Evolutionary conservation across 2,329 filamentous ascomycete species (phyloP).

Genomic region (Curvularia lunata): DNA sequence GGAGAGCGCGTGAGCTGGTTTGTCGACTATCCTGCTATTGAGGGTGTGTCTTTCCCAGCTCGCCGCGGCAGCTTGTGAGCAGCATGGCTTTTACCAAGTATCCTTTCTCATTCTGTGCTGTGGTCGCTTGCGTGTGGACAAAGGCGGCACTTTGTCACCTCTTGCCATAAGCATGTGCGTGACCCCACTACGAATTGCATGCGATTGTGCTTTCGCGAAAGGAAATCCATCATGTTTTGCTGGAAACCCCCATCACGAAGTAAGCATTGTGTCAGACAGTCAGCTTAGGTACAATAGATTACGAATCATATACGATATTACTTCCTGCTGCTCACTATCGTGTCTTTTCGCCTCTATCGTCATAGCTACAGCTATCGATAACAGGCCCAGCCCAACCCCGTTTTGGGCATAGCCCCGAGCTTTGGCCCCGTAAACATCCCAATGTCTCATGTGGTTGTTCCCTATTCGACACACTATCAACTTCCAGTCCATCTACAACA

Average conservation of each 20-base stretch:
- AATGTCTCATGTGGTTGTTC: slow-evolving; percentile 13
- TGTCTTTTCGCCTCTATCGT: background rate
- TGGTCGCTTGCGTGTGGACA: background rate
- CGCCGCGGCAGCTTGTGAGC: slow-evolving; percentile 69
- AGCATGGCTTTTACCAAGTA: background rate
- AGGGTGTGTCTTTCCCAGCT: slow-evolving; percentile 80
- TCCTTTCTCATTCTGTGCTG: background rate
- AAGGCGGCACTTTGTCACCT: background rate
- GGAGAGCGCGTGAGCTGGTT: slow-evolving; percentile 96
- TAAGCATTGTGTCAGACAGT: slow-evolving; percentile 33
- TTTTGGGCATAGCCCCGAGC: slow-evolving; percentile 9
- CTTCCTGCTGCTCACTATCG: background rate
- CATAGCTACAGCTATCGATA: slow-evolving; percentile 17
- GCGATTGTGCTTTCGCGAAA: slow-evolving; percentile 37
- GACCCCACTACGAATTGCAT: slow-evolving; percentile 8
- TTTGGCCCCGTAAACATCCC: slow-evolving; percentile 13
- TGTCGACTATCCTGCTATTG: slow-evolving; percentile 82
- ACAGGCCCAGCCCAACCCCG: background rate
- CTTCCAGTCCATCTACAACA: slow-evolving; percentile 8
- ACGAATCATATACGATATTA: slow-evolving; percentile 15
- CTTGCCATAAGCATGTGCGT: slow-evolving; percentile 9
- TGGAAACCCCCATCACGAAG: slow-evolving; percentile 26
- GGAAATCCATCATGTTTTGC: slow-evolving; percentile 26
- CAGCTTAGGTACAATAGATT: slow-evolving; percentile 32
- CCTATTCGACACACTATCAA: slow-evolving; percentile 3